Evolutionary conservation across 192 early-diverging fungal species (phyloP), one percentile per base, ranked within the genome.

Genomic region (Thamnidium elegans): DNA sequence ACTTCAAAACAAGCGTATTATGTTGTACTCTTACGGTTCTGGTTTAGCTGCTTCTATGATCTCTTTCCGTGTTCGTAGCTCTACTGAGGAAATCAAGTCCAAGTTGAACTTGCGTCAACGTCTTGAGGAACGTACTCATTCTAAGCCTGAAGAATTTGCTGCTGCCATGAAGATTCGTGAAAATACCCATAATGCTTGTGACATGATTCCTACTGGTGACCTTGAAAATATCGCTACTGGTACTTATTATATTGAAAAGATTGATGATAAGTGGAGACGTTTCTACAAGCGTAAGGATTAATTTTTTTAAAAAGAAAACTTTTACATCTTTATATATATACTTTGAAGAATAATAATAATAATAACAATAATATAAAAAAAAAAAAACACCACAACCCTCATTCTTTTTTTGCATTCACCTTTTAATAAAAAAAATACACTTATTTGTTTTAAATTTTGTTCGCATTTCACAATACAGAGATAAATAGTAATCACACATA

Each of bases 11-110:
- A 98, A 97, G 78, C 91, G 94, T 53, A 73, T 99, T 26, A 82
- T 84, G 26, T 34, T 96, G 60, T 99, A 94, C 76, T 97, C 97
- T 7, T 99, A 98, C 73, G 97, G 97, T 55, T 96, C 94, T 5
- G 97, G 97, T 43, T 90, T 95, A 39, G 89, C 97, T 54, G 87
- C 95, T 39, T 91, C 95, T 58, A 90, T 97, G 83, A 94, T 95
- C 77, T 96, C 95, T 30, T 79, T 97, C 75, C 88, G 87, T 69
- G 88, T 98, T 31, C 79, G 79, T 48, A 79, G 75, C 23, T 81
- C 87, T 48, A 89, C 89, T 56, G 67, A 74, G 11, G 58, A 74
- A 47, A 89, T 96, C 64, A 77, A 81, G 34, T 15, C 72, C 26
- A 80, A 75, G 1, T 71, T 99, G 36, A 75, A 87, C 70, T 63